These are phyloP conservation scores for Eragrostis tef DNA, from an alignment of 202 grass and related monocot genomes.

Conservation along the genomic window DNA sequence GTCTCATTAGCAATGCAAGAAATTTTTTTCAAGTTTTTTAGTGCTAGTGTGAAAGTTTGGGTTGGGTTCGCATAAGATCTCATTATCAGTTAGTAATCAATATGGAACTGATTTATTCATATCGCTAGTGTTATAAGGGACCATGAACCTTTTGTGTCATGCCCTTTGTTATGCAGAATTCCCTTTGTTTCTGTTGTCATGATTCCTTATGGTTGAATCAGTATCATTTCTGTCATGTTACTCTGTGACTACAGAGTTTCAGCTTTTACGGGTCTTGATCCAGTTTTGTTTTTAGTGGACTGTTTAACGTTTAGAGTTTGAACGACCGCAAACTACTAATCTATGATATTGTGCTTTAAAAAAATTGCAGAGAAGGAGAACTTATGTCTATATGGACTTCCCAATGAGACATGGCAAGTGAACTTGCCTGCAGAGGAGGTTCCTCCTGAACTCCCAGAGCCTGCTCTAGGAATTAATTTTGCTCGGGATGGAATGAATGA, in stretches of 20 bases:
- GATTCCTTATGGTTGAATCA: background rate
- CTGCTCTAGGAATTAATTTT: conserved; percentile 76
- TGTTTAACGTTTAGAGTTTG: background rate
- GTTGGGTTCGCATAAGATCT: too few species aligned
- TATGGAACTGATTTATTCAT: background rate
- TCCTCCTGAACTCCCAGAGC: conserved; percentile 77
- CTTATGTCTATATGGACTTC: conserved; percentile 70
- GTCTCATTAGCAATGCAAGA: conserved; percentile 10
- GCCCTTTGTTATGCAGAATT: background rate
- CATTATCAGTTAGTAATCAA: background rate
- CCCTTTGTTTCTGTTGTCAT: background rate
- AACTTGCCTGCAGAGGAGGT: conserved; percentile 74
- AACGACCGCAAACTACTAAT: background rate
- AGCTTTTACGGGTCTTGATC: background rate
- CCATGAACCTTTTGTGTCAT: background rate
- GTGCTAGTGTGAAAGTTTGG: too few species aligned
- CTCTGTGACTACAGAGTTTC: background rate
- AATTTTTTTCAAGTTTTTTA: too few species aligned
- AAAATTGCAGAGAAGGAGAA: conserved; percentile 69
- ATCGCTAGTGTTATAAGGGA: background rate
- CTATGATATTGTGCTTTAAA: conserved; percentile 4
- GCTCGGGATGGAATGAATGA: conserved; percentile 69
- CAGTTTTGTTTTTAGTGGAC: background rate
- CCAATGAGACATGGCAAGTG: conserved; percentile 72
- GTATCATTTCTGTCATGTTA: background rate